Conservation (phyloP, 2,329 filamentous ascomycete genomes). For the Bipolaris cookei region DNA sequence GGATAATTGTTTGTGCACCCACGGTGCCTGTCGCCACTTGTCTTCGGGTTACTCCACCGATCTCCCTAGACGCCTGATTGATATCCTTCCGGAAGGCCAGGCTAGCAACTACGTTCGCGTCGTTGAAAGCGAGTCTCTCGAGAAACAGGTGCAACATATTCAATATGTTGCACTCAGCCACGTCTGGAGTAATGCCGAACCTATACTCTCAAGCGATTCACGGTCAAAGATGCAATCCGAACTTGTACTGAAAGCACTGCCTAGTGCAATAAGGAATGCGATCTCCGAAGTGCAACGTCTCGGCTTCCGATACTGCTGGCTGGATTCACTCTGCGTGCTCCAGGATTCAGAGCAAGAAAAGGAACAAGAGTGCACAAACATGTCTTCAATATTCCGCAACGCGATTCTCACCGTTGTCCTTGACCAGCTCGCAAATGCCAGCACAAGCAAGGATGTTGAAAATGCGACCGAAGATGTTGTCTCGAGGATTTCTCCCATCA, state of each 20-base stretch:
- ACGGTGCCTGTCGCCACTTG: slow-evolving; percentile 34
- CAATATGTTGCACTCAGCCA: slow-evolving; percentile 43
- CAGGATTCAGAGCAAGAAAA: slow-evolving; percentile 44
- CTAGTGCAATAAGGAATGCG: slow-evolving; percentile 34
- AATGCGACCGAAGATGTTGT: neutral
- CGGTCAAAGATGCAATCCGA: slow-evolving; percentile 22
- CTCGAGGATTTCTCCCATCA: neutral
- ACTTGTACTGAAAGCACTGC: slow-evolving; percentile 28
- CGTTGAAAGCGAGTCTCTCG: slow-evolving; percentile 31
- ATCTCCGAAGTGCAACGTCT: slow-evolving; percentile 35
- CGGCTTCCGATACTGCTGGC: slow-evolving; percentile 44
- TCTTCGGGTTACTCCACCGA: slow-evolving; percentile 4
- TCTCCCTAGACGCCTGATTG: slow-evolving; percentile 44
- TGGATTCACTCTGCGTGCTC: slow-evolving; percentile 44
- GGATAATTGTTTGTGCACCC: slow-evolving; percentile 35
- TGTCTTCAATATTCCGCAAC: slow-evolving; percentile 46
- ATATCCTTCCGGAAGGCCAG: slow-evolving; percentile 30
- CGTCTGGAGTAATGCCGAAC: slow-evolving; percentile 30
- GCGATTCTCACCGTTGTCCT: slow-evolving; percentile 42
- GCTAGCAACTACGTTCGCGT: slow-evolving; percentile 26
- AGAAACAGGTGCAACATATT: slow-evolving; percentile 5
- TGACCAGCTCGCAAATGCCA: slow-evolving; percentile 18
- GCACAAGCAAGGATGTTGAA: neutral
- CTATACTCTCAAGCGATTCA: slow-evolving; percentile 28
- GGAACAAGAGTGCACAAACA: slow-evolving; percentile 37